Conservation (phyloP, 345 rosid genomes). For the Mallotus nudiflorus region DNA sequence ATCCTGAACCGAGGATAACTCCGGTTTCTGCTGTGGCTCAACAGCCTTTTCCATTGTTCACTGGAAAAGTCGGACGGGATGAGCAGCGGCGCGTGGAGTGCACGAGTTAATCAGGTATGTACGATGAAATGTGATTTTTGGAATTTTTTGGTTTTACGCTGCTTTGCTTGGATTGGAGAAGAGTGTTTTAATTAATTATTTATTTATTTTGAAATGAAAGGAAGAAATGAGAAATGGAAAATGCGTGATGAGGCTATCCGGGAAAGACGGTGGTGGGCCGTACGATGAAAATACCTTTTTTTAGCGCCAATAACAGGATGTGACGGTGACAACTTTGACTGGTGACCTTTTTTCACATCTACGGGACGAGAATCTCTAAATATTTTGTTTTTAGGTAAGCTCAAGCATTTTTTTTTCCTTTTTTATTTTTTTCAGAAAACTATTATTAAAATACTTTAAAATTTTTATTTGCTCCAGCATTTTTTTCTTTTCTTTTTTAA, state of each 20-base stretch:
- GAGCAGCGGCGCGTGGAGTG: not conserved
- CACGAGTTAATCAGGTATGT: not conserved
- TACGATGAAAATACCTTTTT: slow-evolving; percentile 8
- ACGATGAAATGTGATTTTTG: not conserved
- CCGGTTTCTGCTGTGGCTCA: slow-evolving; percentile 5
- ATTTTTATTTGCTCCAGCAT: too few species aligned
- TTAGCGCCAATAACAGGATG: slow-evolving; percentile 23
- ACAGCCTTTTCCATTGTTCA: slow-evolving; percentile 15
- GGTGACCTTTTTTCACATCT: not conserved
- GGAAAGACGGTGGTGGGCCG: slow-evolving; percentile 34
- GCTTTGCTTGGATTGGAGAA: not conserved
- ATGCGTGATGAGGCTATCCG: slow-evolving; percentile 24
- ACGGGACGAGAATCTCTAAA: not conserved
- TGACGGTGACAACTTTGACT: slow-evolving; percentile 20
- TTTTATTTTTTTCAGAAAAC: too few species aligned
- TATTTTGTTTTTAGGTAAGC: not conserved
- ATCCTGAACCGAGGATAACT: slow-evolving; percentile 19
- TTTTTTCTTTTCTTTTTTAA: too few species aligned
- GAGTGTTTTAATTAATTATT: not conserved
- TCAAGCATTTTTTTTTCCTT: not conserved
- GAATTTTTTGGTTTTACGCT: not conserved
- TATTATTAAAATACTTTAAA: too few species aligned
- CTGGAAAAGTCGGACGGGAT: not conserved
- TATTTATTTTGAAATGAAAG: too few species aligned
- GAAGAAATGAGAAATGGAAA: not conserved